Base-by-base conservation (phyloP, 148 eudicot species). In the Fagopyrum homotropicum region DNA sequence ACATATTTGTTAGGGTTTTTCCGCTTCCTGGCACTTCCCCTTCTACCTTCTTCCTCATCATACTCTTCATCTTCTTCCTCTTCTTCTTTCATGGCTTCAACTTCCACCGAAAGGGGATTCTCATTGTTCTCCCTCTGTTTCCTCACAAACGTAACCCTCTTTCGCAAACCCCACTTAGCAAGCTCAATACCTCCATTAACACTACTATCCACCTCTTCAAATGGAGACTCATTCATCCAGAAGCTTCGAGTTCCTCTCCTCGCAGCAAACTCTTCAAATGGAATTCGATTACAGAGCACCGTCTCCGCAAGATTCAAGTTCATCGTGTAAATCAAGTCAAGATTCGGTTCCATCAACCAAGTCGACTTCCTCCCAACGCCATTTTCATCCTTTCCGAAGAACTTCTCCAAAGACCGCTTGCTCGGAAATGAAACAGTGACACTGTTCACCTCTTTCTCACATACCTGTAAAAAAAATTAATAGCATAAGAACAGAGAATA, bases 381-480 rank as follows among this genome's bases (percentile, higher is more conserved):
- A 44, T 49, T 70, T 16, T 75, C 72, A 19, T 55, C 59, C 69
- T 78, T 46, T 50, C 79, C 73, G 77, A 92, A 89, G 70, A 84
- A 89, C 15, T 45, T 81, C 43, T 72, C 69, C 5, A 94, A 74
- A 2, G 97, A 90, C 17, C 72, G 49, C 64, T 54, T 74, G 81
- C 97, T 94, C 8, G 98, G 98, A 63, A 46, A 94, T 73, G 85
- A 81, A 76, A 94, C 86, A 1, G 92, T 77, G 7, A 94, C 83
- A 35, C 78, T 86, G 48, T 75, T 70, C 71, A 82, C 85, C 26
- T 85, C 85, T 75, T 78, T 86, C 76, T 84, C 86, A 56, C 82
- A 79, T 59, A 93, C 97, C 98, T 93, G 80, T 19, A 19, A 75
- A 75, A 79, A 26, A 80, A 73, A 8, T 3, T 50, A 48, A 19